Conservation (phyloP, 257 asterid genomes). For the Scutellaria galericulata region DNA sequence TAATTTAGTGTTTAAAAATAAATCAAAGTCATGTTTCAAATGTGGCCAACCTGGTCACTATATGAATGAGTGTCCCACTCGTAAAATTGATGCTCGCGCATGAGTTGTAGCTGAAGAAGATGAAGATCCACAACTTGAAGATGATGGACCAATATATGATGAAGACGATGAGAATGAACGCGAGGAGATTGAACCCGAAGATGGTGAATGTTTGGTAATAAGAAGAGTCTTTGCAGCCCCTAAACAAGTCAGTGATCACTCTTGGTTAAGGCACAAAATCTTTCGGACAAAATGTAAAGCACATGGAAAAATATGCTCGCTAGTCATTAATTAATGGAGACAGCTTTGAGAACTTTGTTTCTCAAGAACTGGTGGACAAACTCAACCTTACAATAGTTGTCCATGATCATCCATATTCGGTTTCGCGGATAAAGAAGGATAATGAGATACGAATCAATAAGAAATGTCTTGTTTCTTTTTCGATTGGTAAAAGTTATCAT, state of each 20-base stretch:
- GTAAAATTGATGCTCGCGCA: background rate
- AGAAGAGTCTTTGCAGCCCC: background rate
- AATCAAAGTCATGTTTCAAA: background rate
- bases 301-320: background rate
- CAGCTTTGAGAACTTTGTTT: slow-evolving; percentile 17
- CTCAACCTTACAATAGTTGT: background rate
- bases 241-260: background rate
- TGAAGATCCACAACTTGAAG: background rate
- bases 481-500: background rate
- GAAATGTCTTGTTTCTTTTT: background rate
- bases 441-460: slow-evolving; percentile 2
- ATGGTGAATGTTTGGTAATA: slow-evolving; percentile 15
- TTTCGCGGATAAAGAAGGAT: background rate
- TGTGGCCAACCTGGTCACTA: slow-evolving; percentile 19
- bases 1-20: background rate
- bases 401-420: background rate
- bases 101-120: background rate
- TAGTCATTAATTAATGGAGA: slow-evolving; percentile 19
- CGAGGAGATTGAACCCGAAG: slow-evolving; percentile 4
- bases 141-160: background rate
- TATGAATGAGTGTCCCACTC: slow-evolving; percentile 10
- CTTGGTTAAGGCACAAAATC: background rate
- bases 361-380: slow-evolving; percentile 21
- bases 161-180: slow-evolving; percentile 5
- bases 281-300: too few species aligned